phyloP scores from a whole-genome alignment of 129 eudicot species.

The Arctium minus region DNA sequence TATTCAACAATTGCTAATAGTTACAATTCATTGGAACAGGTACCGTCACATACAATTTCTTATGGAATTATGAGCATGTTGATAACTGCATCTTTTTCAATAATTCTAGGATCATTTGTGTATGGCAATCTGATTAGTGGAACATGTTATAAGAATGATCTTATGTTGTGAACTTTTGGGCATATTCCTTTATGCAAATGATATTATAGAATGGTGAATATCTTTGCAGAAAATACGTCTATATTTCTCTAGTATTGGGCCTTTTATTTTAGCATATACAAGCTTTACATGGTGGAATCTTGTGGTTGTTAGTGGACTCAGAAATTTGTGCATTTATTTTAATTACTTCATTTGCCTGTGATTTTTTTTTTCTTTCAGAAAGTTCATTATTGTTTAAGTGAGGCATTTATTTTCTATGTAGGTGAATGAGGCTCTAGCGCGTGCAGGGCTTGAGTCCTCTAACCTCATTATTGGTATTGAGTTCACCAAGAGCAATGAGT shows the following conservation, averaged over 20 bases:
- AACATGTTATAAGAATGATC: not conserved
- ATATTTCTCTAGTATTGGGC: not conserved
- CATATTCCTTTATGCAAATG: not conserved
- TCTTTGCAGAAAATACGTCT: not conserved
- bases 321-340: not conserved
- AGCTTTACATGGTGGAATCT: not conserved
- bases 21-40: conserved; percentile 87
- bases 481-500: conserved; percentile 96
- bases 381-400: not conserved
- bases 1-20: conserved; percentile 88
- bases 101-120: conserved; percentile 1
- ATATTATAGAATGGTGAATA: not conserved
- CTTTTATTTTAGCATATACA: not conserved
- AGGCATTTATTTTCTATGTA: conserved; percentile 13
- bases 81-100: not conserved
- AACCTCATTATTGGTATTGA: conserved; percentile 90
- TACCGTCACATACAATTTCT: conserved; percentile 15
- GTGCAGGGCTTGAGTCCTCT: conserved; percentile 95
- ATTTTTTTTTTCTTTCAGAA: not conserved
- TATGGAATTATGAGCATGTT: conserved; percentile 11
- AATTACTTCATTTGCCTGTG: not conserved
- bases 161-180: conserved; percentile 3
- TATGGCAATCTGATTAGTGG: not conserved
- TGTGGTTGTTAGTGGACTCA: not conserved
- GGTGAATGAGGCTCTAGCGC: conserved; percentile 90